Percentiles rank a stretch among this genome's conserved stretches.
phyloP scores from a whole-genome alignment of 129 eudicot species.

The Helichrysum umbraculigerum region DNA sequence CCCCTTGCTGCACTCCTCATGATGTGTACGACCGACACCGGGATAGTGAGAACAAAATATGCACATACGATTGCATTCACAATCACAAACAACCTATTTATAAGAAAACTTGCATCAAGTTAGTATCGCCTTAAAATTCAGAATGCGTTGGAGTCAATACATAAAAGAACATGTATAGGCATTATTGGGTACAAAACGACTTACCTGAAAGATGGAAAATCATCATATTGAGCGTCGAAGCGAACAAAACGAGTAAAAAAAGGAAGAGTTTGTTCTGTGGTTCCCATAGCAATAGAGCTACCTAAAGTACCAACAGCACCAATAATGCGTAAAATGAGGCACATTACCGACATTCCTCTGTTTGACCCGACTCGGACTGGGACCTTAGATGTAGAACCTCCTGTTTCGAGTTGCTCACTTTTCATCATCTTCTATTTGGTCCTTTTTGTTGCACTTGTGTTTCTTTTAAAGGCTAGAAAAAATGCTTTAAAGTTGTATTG shows the following conservation, averaged over 20 bases:
- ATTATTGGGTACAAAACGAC: background rate
- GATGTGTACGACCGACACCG: slow-evolving; percentile 55
- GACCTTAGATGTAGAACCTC: slow-evolving; percentile 33
- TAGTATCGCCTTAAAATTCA: background rate
- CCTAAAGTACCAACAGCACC: slow-evolving; percentile 52
- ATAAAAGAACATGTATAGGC: background rate
- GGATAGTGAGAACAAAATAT: slow-evolving; percentile 50
- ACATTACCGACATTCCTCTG: slow-evolving; percentile 47
- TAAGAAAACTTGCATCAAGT: background rate
- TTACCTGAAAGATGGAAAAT: slow-evolving; percentile 71
- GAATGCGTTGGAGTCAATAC: background rate
- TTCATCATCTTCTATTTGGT: slow-evolving; percentile 33
- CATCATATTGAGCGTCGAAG: slow-evolving; percentile 59
- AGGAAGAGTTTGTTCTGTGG: slow-evolving; percentile 61
- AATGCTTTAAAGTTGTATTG: background rate
- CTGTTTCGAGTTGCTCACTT: slow-evolving; percentile 32
- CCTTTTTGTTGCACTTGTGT: background rate
- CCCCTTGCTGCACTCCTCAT: slow-evolving; percentile 45
- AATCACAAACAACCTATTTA: slow-evolving; percentile 60
- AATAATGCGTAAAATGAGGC: slow-evolving; percentile 44
- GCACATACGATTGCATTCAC: slow-evolving; percentile 57
- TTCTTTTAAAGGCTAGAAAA: background rate
- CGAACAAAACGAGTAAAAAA: slow-evolving; percentile 50
- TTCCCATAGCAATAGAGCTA: slow-evolving; percentile 69
- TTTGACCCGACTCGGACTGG: slow-evolving; percentile 27